phyloP scores from a whole-genome alignment of 1,284 basidiomycete species.

The Boletus sp. region DNA sequence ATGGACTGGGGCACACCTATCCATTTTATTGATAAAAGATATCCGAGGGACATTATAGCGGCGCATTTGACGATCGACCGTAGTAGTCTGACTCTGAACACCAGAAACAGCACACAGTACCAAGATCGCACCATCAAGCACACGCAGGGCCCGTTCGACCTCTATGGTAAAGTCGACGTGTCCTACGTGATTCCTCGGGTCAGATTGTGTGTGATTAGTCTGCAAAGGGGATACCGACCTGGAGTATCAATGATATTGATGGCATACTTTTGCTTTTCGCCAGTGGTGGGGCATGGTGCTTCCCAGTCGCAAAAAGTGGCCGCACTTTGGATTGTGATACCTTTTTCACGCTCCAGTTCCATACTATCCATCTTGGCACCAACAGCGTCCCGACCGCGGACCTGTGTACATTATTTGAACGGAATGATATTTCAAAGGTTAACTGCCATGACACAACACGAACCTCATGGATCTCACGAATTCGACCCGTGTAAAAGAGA shows the following conservation, averaged over 20 bases:
- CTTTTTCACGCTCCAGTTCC: slow-evolving; percentile 98
- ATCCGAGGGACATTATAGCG: slow-evolving; percentile 94
- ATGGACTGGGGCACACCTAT: slow-evolving; percentile 51
- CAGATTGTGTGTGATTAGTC: not conserved
- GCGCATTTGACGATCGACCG: slow-evolving; percentile 98
- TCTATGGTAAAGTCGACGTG: slow-evolving; percentile 99
- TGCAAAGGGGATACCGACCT: slow-evolving; percentile 43
- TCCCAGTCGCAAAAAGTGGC: slow-evolving; percentile 99
- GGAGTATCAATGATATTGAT: slow-evolving; percentile 99
- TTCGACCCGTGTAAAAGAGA: slow-evolving; percentile 94
- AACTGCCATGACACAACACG: slow-evolving; percentile 21
- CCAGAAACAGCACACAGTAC: slow-evolving; percentile 97
- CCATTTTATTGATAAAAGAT: slow-evolving; percentile 99
- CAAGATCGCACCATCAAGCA: slow-evolving; percentile 94
- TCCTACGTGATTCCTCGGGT: slow-evolving; percentile 42
- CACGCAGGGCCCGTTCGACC: slow-evolving; percentile 94
- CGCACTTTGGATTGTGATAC: slow-evolving; percentile 98
- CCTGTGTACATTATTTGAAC: slow-evolving; percentile 39
- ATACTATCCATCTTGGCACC: slow-evolving; percentile 99
- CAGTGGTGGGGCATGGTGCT: slow-evolving; percentile 60
- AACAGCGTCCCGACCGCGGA: slow-evolving; percentile 89
- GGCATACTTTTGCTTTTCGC: slow-evolving; percentile 77
- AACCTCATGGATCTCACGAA: slow-evolving; percentile 96
- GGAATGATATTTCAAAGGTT: not conserved
- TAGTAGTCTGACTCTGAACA: slow-evolving; percentile 97